A percentile compares a stretch with the other conserved stretches of the same genome.
These are phyloP conservation scores for Talaromyces borbonicus DNA, from an alignment of 495 filamentous ascomycete genomes.

Conservation along the genomic window DNA sequence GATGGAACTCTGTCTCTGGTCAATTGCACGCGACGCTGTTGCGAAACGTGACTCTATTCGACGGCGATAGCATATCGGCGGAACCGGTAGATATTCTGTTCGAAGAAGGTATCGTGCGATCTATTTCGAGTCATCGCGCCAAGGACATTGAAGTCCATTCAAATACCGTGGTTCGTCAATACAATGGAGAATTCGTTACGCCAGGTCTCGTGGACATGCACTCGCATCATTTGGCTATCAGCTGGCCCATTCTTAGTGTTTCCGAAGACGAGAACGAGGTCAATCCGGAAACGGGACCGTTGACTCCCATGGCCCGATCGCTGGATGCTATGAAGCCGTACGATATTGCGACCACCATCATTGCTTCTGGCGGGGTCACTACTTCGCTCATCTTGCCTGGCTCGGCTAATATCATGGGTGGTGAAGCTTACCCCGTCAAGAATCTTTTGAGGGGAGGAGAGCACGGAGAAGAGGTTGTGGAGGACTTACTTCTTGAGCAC, in stretches of 20 bases:
- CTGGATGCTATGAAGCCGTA: conserved; percentile 45
- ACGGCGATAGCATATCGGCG: background rate
- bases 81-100: conserved; percentile 7
- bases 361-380: conserved; percentile 60
- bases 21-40: conserved; percentile 3
- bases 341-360: conserved; percentile 47
- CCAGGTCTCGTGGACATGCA: conserved; percentile 61
- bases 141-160: background rate
- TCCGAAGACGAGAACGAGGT: conserved; percentile 17
- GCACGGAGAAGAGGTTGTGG: conserved; percentile 41
- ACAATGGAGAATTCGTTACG: conserved; percentile 46
- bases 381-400: conserved; percentile 56
- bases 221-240: conserved; percentile 32
- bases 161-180: conserved; percentile 5
- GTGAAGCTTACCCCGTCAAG: conserved; percentile 56
- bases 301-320: conserved; percentile 50
- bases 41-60: conserved; percentile 9
- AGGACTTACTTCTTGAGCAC: conserved; percentile 40
- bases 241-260: conserved; percentile 16
- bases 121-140: background rate
- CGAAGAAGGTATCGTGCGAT: conserved; percentile 5
- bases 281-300: conserved; percentile 11
- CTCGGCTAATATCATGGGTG: conserved; percentile 56
- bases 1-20: conserved; percentile 7
- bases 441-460: conserved; percentile 38